Evolutionary conservation across 2,329 filamentous ascomycete genomes (phyloP).

Genomic region (Penicillium sp.): DNA sequence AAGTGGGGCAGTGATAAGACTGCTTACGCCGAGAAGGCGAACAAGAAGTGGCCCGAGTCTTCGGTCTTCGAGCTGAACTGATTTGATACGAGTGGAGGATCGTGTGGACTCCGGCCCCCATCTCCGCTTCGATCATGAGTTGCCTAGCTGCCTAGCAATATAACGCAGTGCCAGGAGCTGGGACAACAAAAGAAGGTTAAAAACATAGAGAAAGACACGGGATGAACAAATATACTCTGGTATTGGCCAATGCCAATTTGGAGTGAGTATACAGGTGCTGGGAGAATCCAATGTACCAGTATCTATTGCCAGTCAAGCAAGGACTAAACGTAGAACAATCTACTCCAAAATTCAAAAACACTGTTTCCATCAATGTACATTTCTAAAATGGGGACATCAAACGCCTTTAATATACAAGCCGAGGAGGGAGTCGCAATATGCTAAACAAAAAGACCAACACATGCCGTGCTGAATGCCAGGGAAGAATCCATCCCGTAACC

Average conservation of each 20-base stretch:
- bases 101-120: background rate
- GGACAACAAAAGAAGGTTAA: background rate
- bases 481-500: slow-evolving; percentile 21
- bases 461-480: slow-evolving; percentile 11
- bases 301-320: slow-evolving; percentile 5
- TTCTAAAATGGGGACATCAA: slow-evolving; percentile 12
- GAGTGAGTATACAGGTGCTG: slow-evolving; percentile 6
- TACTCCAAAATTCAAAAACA: background rate
- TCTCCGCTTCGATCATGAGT: background rate
- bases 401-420: slow-evolving; percentile 28
- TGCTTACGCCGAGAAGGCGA: slow-evolving; percentile 48
- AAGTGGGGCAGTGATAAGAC: slow-evolving; percentile 55
- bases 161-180: background rate
- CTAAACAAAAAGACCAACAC: slow-evolving; percentile 20
- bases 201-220: slow-evolving; percentile 9
- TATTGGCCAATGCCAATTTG: slow-evolving; percentile 3
- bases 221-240: slow-evolving; percentile 2
- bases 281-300: slow-evolving; percentile 7
- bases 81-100: slow-evolving; percentile 4
- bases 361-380: slow-evolving; percentile 10
- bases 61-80: slow-evolving; percentile 36
- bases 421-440: slow-evolving; percentile 25
- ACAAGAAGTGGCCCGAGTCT: slow-evolving; percentile 43
- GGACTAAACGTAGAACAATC: slow-evolving; percentile 3
- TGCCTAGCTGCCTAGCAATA: background rate